Percentiles rank a stretch among this genome's conserved stretches.
These are phyloP conservation scores for Dichotomocladium elegans DNA, from an alignment of 371 early-diverging fungal species.

Conservation along the genomic window DNA sequence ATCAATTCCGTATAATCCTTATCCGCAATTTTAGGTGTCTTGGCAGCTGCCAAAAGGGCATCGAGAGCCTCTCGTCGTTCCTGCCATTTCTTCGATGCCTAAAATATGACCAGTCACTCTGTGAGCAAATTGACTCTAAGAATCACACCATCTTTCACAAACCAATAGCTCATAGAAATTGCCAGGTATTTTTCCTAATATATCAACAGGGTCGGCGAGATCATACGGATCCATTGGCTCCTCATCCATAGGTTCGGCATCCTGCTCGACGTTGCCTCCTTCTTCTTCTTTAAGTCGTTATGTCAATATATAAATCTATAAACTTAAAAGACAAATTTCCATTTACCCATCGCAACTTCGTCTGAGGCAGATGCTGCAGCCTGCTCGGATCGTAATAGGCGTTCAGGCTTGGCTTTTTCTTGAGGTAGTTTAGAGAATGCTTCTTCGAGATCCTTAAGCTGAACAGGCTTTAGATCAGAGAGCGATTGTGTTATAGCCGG, in stretches of 20 bases:
- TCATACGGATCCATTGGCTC: slow-evolving; percentile 74
- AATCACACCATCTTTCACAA: slow-evolving; percentile 1
- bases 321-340: not conserved
- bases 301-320: slow-evolving; percentile 2
- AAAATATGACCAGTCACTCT: not conserved
- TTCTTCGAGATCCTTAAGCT: slow-evolving; percentile 86
- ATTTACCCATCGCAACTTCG: slow-evolving; percentile 23
- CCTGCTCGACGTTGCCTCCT: slow-evolving; percentile 50
- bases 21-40: slow-evolving; percentile 76
- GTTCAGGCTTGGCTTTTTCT: slow-evolving; percentile 63
- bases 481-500: slow-evolving; percentile 63
- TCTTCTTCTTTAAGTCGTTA: slow-evolving; percentile 26
- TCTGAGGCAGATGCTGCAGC: slow-evolving; percentile 43
- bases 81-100: slow-evolving; percentile 91
- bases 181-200: slow-evolving; percentile 77
- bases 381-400: slow-evolving; percentile 80
- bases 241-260: slow-evolving; percentile 31
- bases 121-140: not conserved
- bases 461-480: slow-evolving; percentile 79
- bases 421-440: slow-evolving; percentile 73
- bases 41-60: slow-evolving; percentile 61
- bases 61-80: slow-evolving; percentile 93
- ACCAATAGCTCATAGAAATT: slow-evolving; percentile 75
- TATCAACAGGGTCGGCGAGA: slow-evolving; percentile 86
- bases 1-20: slow-evolving; percentile 79